Conservation (phyloP, 2,329 filamentous ascomycete genomes). For the Xylariaceae sp. region DNA sequence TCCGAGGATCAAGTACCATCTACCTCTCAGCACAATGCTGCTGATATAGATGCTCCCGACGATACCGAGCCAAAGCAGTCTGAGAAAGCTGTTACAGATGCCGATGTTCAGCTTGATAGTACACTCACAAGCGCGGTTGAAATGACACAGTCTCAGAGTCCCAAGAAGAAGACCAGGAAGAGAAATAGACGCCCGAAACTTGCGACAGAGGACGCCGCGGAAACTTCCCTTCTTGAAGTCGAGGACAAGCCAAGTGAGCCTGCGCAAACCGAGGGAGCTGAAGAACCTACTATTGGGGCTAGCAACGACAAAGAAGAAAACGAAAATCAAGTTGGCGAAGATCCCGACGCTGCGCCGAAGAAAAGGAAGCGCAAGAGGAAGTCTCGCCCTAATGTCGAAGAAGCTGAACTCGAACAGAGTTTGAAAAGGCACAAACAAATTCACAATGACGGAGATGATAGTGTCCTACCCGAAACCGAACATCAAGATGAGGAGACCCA, state of each 20-base stretch:
- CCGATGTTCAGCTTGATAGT: background rate
- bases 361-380: conserved; percentile 18
- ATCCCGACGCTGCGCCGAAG: background rate
- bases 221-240: background rate
- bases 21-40: conserved; percentile 1
- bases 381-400: conserved; percentile 9
- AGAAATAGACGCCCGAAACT: conserved; percentile 16
- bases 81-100: background rate
- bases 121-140: background rate
- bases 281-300: conserved; percentile 4
- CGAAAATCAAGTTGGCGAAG: conserved; percentile 1
- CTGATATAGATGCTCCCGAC: conserved; percentile 1
- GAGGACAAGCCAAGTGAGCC: conserved; percentile 11
- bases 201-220: conserved; percentile 9
- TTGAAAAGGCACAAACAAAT: conserved; percentile 23
- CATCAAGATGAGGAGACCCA: background rate
- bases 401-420: background rate
- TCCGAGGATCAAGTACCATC: background rate
- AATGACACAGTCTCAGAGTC: conserved; percentile 2
- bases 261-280: conserved; percentile 10
- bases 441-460: background rate
- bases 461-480: background rate
- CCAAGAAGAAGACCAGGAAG: conserved; percentile 15
- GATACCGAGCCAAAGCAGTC: conserved; percentile 1
- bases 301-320: conserved; percentile 9